Evolutionary conservation across 345 rosid species (phyloP).

Genomic region (Rhodomyrtus tomentosa): DNA sequence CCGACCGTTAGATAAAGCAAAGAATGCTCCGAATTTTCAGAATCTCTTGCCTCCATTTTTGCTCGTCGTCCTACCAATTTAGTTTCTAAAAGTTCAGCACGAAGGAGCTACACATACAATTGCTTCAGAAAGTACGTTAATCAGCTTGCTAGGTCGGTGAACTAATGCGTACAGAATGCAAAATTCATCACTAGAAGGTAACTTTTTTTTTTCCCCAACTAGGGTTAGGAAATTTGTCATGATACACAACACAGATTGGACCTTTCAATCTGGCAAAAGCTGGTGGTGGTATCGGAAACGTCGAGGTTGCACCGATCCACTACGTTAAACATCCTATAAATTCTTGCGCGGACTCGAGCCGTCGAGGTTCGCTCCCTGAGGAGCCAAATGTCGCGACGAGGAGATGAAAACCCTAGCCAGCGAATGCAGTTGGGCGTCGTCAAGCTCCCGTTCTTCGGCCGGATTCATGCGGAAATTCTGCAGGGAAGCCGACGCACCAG

Average conservation of each 20-base stretch:
- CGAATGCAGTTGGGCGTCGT: slow-evolving; percentile 25
- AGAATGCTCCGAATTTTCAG: too few relatives aligned
- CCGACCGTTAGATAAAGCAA: background rate
- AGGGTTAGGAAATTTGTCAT: background rate
- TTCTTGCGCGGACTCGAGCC: slow-evolving; percentile 6
- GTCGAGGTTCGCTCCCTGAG: slow-evolving; percentile 12
- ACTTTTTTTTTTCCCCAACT: background rate
- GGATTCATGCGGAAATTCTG: background rate
- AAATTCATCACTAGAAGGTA: background rate
- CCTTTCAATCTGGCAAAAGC: background rate
- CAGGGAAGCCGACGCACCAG: background rate
- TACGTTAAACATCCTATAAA: background rate
- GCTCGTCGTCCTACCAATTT: background rate
- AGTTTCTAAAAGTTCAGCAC: background rate
- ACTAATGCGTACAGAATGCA: background rate
- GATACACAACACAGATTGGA: background rate
- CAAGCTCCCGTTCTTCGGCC: slow-evolving; percentile 6
- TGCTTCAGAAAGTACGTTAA: background rate
- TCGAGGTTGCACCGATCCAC: background rate
- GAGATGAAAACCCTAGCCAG: slow-evolving; percentile 39
- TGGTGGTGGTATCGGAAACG: background rate
- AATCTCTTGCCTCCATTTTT: background rate
- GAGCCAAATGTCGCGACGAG: slow-evolving; percentile 21
- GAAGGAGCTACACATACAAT: background rate
- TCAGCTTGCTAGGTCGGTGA: background rate